phyloP scores from a whole-genome alignment of 2,329 filamentous ascomycete genomes.

The Aspergillus ustus region DNA sequence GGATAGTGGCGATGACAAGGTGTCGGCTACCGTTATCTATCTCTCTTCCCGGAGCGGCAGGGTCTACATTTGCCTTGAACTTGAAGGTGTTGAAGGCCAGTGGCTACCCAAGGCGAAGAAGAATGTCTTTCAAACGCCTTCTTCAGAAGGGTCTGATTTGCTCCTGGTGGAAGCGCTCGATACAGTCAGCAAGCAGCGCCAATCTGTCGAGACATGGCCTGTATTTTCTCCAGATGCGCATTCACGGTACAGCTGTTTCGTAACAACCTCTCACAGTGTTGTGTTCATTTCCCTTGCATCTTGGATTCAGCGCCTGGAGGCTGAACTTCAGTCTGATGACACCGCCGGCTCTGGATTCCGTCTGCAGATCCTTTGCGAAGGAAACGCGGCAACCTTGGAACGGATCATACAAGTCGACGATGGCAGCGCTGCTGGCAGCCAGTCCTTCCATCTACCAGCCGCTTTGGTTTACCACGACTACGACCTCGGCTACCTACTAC shows the following conservation, averaged over 20 bases:
- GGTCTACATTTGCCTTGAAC: conserved; percentile 63
- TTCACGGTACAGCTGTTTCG: conserved; percentile 63
- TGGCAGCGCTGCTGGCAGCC: conserved; percentile 24
- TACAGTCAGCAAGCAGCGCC: conserved; percentile 38
- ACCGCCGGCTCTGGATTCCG: conserved; percentile 60
- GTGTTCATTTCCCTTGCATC: conserved; percentile 59
- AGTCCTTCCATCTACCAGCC: conserved; percentile 47
- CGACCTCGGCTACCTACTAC: conserved; percentile 62
- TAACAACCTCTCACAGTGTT: conserved; percentile 60
- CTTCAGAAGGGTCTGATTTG: conserved; percentile 48
- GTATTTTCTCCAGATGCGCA: conserved; percentile 61
- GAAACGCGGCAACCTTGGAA: conserved; percentile 54
- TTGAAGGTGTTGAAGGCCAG: conserved; percentile 65
- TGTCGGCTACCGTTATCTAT: conserved; percentile 63
- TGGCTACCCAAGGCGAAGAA: conserved; percentile 60
- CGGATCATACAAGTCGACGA: conserved; percentile 49
- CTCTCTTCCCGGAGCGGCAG: conserved; percentile 60
- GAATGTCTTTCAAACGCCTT: conserved; percentile 46
- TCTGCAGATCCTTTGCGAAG: conserved; percentile 59
- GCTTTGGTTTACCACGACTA: conserved; percentile 61
- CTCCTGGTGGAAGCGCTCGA: conserved; percentile 52
- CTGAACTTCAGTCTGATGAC: conserved; percentile 58
- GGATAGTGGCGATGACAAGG: conserved; percentile 52
- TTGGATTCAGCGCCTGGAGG: conserved; percentile 62
- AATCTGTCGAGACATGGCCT: conserved; percentile 48